Percentiles rank a stretch among this genome's conserved stretches.
phyloP scores from a whole-genome alignment of 192 early-diverging fungal species.

The Dimargaris cristalligena region DNA sequence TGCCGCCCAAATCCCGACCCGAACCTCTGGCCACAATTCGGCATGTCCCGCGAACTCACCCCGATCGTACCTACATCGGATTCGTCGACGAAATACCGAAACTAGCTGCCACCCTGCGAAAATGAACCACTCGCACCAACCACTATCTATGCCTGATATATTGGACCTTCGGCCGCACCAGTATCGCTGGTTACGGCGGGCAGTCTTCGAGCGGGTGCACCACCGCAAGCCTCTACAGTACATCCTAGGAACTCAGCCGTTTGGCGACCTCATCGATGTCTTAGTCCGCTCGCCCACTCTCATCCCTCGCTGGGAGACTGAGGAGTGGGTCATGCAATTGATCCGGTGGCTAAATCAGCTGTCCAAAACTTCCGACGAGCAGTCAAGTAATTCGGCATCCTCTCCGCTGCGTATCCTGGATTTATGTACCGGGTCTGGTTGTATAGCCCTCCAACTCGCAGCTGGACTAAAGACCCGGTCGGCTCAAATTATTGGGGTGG shows the following conservation, averaged over 20 bases:
- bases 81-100: too few species aligned
- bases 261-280: slow-evolving; percentile 62
- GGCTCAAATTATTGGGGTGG: slow-evolving; percentile 37
- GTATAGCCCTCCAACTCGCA: slow-evolving; percentile 58
- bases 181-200: slow-evolving; percentile 24
- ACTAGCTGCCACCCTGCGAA: too few species aligned
- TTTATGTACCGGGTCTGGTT: slow-evolving; percentile 76
- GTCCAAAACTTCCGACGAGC: not conserved
- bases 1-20: not conserved
- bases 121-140: too few species aligned
- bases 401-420: slow-evolving; percentile 53
- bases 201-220: slow-evolving; percentile 37
- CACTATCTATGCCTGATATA: too few species aligned
- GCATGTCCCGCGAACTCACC: too few species aligned
- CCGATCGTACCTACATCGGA: too few species aligned
- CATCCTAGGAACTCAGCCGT: slow-evolving; percentile 75
- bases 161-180: too few species aligned
- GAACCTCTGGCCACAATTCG: too few species aligned
- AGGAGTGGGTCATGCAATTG: slow-evolving; percentile 69
- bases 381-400: not conserved
- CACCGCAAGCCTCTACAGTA: slow-evolving; percentile 81
- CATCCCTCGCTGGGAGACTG: slow-evolving; percentile 89
- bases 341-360: slow-evolving; percentile 25
- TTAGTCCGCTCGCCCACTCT: slow-evolving; percentile 51
- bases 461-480: slow-evolving; percentile 28